phyloP scores from a whole-genome alignment of 2,329 filamentous ascomycete species.

The Ophiostoma fasciatum region DNA sequence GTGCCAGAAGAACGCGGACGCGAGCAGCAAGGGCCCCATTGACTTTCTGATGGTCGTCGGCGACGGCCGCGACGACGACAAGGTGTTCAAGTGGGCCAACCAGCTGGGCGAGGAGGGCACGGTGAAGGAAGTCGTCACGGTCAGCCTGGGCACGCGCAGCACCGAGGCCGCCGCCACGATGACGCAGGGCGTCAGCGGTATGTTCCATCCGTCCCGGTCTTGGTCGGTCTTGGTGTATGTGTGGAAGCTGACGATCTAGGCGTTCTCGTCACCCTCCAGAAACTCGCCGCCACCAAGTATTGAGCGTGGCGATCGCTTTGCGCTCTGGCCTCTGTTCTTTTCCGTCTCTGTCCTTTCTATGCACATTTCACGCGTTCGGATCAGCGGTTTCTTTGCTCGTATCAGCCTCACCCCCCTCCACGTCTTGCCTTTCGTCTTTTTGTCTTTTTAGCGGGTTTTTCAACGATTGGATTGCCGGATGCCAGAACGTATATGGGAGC shows the following conservation, averaged over 20 bases:
- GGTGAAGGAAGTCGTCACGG: slow-evolving; percentile 62
- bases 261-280: slow-evolving; percentile 12
- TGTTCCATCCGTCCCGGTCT: too few relatives aligned
- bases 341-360: not conserved
- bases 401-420: not conserved
- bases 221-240: too few relatives aligned
- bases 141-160: slow-evolving; percentile 74
- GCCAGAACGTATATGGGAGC: too few relatives aligned
- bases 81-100: slow-evolving; percentile 91
- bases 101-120: slow-evolving; percentile 43
- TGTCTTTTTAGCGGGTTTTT: too few relatives aligned
- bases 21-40: slow-evolving; percentile 27
- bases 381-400: not conserved
- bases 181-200: slow-evolving; percentile 84
- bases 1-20: slow-evolving; percentile 20
- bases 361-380: too few relatives aligned
- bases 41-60: slow-evolving; percentile 86
- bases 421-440: not conserved
- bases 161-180: slow-evolving; percentile 76
- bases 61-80: slow-evolving; percentile 85
- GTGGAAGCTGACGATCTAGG: too few relatives aligned
- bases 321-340: not conserved
- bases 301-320: not conserved
- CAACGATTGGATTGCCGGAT: too few relatives aligned
- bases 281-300: slow-evolving; percentile 6